Evolutionary conservation across 2,329 filamentous ascomycete genomes (phyloP).

Genomic region (Xylaria sp.): DNA sequence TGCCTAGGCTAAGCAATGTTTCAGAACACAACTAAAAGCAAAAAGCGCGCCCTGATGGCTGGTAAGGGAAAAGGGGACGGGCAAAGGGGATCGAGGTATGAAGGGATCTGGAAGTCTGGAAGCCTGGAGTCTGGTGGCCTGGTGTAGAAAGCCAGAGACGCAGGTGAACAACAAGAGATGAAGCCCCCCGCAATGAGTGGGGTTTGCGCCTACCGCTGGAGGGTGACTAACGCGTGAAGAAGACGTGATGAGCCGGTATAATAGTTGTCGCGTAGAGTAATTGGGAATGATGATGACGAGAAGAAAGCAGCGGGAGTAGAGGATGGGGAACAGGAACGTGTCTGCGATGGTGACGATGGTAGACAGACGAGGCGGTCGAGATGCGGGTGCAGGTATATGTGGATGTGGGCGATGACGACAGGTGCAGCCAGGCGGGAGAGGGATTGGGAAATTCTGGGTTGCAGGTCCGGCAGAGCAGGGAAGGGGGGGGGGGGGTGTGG

Average conservation of each 20-base stretch:
- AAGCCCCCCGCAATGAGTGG: conserved; percentile 51
- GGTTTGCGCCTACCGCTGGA: conserved; percentile 52
- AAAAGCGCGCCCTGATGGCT: conserved; percentile 19
- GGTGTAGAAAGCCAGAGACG: conserved; percentile 1
- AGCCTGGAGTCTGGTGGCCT: not conserved
- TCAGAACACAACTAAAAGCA: conserved; percentile 7
- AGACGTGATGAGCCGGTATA: conserved; percentile 36
- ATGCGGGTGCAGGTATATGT: conserved; percentile 43
- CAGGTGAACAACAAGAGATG: conserved; percentile 44
- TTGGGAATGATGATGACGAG: conserved; percentile 42
- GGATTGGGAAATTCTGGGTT: conserved; percentile 46
- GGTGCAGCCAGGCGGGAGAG: conserved; percentile 43
- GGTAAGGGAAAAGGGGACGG: conserved; percentile 4
- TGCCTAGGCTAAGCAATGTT: conserved; percentile 5
- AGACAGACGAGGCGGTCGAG: conserved; percentile 43
- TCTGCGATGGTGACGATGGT: conserved; percentile 26
- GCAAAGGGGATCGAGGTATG: conserved; percentile 6
- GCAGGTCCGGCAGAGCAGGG: conserved; percentile 44
- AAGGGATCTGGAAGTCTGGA: conserved; percentile 29
- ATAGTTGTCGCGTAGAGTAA: conserved; percentile 45
- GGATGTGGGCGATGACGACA: conserved; percentile 51
- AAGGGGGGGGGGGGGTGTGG: conserved; percentile 37
- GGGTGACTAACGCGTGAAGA: conserved; percentile 45
- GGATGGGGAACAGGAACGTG: conserved; percentile 39
- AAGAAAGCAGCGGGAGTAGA: conserved; percentile 37